Conservation (phyloP, 495 filamentous ascomycete genomes). For the Talaromyces liani region DNA sequence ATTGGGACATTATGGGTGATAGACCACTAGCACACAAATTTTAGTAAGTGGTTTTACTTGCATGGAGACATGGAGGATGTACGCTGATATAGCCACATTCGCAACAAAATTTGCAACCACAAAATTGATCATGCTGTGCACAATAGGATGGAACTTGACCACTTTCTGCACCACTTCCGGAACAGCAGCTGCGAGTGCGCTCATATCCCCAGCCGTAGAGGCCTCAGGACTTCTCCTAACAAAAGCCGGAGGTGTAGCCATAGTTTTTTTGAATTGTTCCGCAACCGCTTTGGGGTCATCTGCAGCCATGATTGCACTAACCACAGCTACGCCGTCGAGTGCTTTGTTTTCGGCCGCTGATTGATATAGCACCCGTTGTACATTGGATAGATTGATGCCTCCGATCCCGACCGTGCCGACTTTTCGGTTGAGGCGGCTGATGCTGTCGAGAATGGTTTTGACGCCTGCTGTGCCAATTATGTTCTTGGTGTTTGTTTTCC, state of each 20-base stretch:
- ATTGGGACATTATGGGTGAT: conserved; percentile 89
- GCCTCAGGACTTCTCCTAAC: conserved; percentile 13
- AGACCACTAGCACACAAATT: conserved; percentile 48
- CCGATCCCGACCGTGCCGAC: conserved; percentile 75
- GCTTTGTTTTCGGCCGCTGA: conserved; percentile 40
- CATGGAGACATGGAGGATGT: conserved; percentile 2
- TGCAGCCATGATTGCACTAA: conserved; percentile 80
- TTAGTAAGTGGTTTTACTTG: conserved; percentile 6
- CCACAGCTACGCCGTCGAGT: conserved; percentile 77
- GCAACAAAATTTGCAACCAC: conserved; percentile 92
- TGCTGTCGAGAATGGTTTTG: conserved; percentile 55
- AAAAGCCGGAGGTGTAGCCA: conserved; percentile 43
- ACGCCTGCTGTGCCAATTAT: conserved; percentile 80
- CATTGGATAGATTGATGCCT: conserved; percentile 74
- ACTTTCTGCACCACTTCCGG: conserved; percentile 54
- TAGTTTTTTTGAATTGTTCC: conserved; percentile 42
- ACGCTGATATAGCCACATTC: conserved; percentile 75
- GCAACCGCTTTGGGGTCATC: conserved; percentile 55
- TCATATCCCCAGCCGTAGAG: conserved; percentile 23
- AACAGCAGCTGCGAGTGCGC: conserved; percentile 34
- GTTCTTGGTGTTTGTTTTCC: conserved; percentile 63
- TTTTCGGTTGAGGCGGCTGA: conserved; percentile 33
- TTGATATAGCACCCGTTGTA: conserved; percentile 65
- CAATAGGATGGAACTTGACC: conserved; percentile 57
- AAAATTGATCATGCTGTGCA: conserved; percentile 94